phyloP scores from a whole-genome alignment of 768 basidiomycete species.

The Filobasidium floriforme region DNA sequence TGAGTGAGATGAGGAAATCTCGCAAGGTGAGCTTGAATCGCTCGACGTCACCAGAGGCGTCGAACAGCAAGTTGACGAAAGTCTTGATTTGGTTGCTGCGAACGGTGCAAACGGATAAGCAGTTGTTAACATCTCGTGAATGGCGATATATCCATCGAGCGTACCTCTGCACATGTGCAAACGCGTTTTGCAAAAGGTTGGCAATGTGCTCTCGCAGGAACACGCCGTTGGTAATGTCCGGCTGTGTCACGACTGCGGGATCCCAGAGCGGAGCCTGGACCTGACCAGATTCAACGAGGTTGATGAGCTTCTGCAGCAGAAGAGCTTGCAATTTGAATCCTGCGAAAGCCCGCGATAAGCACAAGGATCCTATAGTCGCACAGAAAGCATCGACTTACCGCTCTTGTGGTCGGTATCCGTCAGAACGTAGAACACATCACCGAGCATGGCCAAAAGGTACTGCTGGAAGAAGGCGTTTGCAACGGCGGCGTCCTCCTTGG shows the following conservation, averaged over 20 bases:
- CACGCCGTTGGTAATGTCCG: conserved; percentile 62
- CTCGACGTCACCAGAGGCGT: conserved; percentile 46
- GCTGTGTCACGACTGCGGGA: conserved; percentile 59
- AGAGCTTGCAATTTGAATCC: conserved; percentile 89
- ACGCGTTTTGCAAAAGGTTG: conserved; percentile 75
- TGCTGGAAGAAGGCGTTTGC: conserved; percentile 92
- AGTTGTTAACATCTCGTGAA: neutral
- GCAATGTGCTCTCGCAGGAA: conserved; percentile 81
- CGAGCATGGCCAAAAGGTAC: conserved; percentile 84
- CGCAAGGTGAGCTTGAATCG: conserved; percentile 76
- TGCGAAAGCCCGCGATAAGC: conserved; percentile 19
- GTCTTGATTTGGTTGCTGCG: conserved; percentile 44
- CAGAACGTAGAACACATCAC: conserved; percentile 93
- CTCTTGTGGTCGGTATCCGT: conserved; percentile 99
- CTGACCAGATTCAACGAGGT: conserved; percentile 71
- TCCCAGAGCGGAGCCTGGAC: conserved; percentile 81
- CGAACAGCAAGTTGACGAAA: conserved; percentile 47
- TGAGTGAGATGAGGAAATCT: conserved; percentile 95
- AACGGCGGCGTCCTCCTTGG: conserved; percentile 64
- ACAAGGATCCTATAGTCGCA: neutral
- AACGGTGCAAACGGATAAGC: neutral
- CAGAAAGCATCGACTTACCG: conserved; percentile 44
- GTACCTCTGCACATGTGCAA: conserved; percentile 83
- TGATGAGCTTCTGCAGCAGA: conserved; percentile 87
- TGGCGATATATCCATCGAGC: conserved; percentile 34